These are phyloP conservation scores for Inga oerstediana DNA, from an alignment of 306 rosid species.

Conservation along the genomic window DNA sequence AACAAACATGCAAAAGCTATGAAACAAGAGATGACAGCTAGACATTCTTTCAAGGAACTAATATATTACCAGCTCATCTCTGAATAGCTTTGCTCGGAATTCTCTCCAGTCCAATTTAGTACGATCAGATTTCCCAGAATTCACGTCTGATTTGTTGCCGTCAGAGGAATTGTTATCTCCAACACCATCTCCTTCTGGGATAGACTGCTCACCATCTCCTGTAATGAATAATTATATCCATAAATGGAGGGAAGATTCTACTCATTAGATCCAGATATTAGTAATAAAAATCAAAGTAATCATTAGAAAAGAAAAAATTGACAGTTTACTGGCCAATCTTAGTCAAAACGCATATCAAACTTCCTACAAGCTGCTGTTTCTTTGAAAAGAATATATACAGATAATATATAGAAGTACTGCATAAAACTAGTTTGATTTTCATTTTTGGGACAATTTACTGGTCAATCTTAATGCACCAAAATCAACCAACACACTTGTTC, in stretches of 20 bases:
- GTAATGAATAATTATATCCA: constrained; percentile 35
- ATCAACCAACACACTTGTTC: background rate
- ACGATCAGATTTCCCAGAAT: constrained; percentile 54
- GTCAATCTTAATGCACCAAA: background rate
- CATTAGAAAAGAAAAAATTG: constrained; percentile 7
- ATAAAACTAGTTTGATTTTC: background rate
- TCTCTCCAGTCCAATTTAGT: constrained; percentile 83
- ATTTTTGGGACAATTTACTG: background rate
- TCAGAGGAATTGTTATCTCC: constrained; percentile 61
- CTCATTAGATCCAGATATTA: background rate
- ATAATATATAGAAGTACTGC: background rate
- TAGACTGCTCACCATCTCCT: constrained; percentile 78
- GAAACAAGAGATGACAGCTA: constrained; percentile 11
- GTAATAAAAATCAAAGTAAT: constrained; percentile 15
- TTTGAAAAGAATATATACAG: background rate
- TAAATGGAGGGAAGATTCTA: background rate
- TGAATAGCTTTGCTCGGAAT: constrained; percentile 84
- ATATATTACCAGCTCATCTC: constrained; percentile 75
- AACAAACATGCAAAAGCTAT: constrained; percentile 17
- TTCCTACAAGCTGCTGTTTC: background rate
- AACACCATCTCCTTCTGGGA: constrained; percentile 77
- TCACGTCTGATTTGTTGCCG: constrained; percentile 48
- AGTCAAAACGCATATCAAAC: background rate
- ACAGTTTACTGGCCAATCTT: background rate
- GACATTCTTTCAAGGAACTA: constrained; percentile 24